A percentile compares a stretch with the other conserved stretches of the same genome.
Conservation (phyloP, 306 rosid genomes). For the Sicyos edulis region DNA sequence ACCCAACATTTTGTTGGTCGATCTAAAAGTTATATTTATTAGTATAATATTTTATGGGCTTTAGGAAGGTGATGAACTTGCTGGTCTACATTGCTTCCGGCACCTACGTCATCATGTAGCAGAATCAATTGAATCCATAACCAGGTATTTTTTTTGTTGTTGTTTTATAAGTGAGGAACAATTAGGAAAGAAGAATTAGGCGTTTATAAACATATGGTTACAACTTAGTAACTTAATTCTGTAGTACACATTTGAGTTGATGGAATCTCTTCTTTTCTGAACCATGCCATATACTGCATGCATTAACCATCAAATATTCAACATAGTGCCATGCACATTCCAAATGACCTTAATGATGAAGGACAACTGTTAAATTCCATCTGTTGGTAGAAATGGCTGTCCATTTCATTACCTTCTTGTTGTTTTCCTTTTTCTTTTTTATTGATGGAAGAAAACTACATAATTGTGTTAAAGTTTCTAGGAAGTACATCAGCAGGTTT, state of each 20-base stretch:
- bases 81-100: constrained; percentile 96
- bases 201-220: background rate
- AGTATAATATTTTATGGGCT: constrained; percentile 25
- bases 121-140: constrained; percentile 80
- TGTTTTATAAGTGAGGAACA: constrained; percentile 3
- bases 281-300: background rate
- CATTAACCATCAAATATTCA: background rate
- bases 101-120: constrained; percentile 89
- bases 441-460: background rate
- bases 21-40: constrained; percentile 1
- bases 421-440: background rate
- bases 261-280: background rate
- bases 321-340: background rate
- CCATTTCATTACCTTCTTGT: background rate
- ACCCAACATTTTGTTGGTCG: background rate
- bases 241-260: background rate
- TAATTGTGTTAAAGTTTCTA: background rate
- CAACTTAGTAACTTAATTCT: background rate
- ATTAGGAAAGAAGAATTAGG: background rate
- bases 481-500: background rate
- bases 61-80: constrained; percentile 94
- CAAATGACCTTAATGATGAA: constrained; percentile 2
- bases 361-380: background rate
- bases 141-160: constrained; percentile 47
- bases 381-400: background rate